Evolutionary conservation across 192 early-diverging fungal genomes (phyloP).

Genomic region (Umbelopsis isabellina): DNA sequence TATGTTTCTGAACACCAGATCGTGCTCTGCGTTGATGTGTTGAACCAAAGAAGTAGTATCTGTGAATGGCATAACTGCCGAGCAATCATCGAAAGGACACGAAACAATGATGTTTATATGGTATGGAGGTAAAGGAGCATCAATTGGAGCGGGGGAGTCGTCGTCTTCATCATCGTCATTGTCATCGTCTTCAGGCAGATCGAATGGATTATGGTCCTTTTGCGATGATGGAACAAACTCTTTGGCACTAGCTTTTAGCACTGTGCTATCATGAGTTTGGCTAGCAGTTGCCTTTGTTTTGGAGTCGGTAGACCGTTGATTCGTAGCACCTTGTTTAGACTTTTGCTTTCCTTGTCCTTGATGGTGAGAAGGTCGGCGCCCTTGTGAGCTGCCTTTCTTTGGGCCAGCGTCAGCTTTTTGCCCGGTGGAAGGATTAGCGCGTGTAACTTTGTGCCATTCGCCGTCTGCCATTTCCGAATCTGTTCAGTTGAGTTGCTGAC

Average conservation of each 20-base stretch:
- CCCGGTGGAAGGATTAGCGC: neutral
- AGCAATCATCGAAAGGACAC: conserved; percentile 71
- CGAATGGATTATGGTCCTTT: conserved; percentile 22
- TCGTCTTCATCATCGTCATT: conserved; percentile 38
- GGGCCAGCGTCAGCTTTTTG: neutral
- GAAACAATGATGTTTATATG: conserved; percentile 57
- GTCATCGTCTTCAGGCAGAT: conserved; percentile 27
- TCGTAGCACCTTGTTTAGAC: neutral
- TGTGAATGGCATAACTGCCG: conserved; percentile 47
- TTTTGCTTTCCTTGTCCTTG: conserved; percentile 15
- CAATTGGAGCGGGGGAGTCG: conserved; percentile 34
- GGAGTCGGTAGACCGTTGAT: neutral
- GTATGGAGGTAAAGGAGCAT: conserved; percentile 49
- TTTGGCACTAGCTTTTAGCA: conserved; percentile 2
- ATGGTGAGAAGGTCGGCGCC: conserved; percentile 11
- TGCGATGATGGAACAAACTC: neutral
- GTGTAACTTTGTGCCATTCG: conserved; percentile 37
- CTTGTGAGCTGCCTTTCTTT: neutral
- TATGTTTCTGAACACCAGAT: conserved; percentile 67
- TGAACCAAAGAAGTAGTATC: conserved; percentile 65
- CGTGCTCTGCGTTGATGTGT: conserved; percentile 70
- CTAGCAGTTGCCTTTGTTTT: neutral
- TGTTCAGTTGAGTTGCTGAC: neutral
- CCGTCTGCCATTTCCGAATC: conserved; percentile 18
- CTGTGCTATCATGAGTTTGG: neutral